A percentile compares a stretch with the other conserved stretches of the same genome.
These are phyloP conservation scores for Carex myosuroides DNA, from an alignment of 176 grass and related monocot species.

Conservation along the genomic window DNA sequence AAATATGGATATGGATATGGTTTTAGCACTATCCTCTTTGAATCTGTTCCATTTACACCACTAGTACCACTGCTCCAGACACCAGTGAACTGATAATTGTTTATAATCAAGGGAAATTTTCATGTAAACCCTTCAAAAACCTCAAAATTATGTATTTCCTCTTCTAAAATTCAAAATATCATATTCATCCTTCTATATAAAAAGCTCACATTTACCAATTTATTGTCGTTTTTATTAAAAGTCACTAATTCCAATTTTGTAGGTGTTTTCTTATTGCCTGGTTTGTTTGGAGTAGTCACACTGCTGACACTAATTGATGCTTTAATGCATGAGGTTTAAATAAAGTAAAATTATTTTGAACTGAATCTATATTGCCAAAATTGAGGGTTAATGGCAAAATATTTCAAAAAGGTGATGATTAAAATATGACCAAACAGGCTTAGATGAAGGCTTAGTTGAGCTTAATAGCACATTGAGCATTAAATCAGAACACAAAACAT, in stretches of 20 bases:
- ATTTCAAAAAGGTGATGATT: not conserved
- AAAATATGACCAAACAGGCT: not conserved
- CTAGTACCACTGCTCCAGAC: not conserved
- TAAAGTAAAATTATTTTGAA: not conserved
- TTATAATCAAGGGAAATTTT: not conserved
- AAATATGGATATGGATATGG: too few relatives aligned
- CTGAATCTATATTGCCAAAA: not conserved
- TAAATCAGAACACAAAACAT: not conserved
- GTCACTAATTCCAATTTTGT: not conserved
- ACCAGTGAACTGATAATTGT: not conserved
- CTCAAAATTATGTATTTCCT: too few relatives aligned
- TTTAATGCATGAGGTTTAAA: not conserved
- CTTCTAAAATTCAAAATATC: too few relatives aligned
- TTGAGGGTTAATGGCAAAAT: not conserved
- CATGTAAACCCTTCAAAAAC: too few relatives aligned
- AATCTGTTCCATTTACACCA: too few relatives aligned
- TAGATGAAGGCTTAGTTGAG: not conserved
- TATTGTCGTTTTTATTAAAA: too few relatives aligned
- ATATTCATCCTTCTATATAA: too few relatives aligned
- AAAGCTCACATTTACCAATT: too few relatives aligned
- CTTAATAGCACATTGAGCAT: not conserved
- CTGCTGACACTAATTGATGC: not conserved
- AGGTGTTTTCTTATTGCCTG: not conserved
- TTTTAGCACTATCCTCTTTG: too few relatives aligned
- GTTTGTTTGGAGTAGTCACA: not conserved